Evolutionary conservation across 2,329 filamentous ascomycete genomes (phyloP).

Genomic region (Exophiala oligosperma): DNA sequence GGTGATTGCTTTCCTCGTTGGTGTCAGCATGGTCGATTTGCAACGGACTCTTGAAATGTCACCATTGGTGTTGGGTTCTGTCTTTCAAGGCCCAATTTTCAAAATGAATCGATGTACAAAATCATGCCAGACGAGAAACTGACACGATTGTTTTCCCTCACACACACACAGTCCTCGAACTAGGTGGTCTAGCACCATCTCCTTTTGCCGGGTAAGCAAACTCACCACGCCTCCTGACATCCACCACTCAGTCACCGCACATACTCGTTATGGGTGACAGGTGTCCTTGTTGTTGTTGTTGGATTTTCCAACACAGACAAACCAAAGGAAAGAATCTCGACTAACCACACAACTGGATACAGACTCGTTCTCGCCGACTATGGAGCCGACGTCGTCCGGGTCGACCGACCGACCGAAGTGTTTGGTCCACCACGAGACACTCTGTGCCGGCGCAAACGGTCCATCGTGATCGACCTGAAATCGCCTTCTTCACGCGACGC

Average conservation of each 20-base stretch:
- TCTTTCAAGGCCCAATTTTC: too few relatives aligned
- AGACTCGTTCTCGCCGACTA: slow-evolving; percentile 72
- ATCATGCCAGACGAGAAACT: too few relatives aligned
- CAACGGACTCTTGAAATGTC: too few relatives aligned
- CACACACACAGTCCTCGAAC: slow-evolving; percentile 64
- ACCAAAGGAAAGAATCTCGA: too few relatives aligned
- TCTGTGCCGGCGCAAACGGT: slow-evolving; percentile 48
- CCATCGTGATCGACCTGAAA: slow-evolving; percentile 64
- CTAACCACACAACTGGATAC: background rate
- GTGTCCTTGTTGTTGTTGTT: background rate
- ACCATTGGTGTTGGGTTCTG: too few relatives aligned
- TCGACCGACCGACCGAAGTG: slow-evolving; percentile 66
- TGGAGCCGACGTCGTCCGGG: slow-evolving; percentile 71
- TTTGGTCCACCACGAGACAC: slow-evolving; percentile 57
- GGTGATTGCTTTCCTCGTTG: too few relatives aligned
- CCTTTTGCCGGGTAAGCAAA: slow-evolving; percentile 18
- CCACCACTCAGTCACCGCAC: too few relatives aligned
- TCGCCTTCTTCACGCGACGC: slow-evolving; percentile 50
- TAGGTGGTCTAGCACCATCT: slow-evolving; percentile 64
- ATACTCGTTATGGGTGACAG: too few relatives aligned
- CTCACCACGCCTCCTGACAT: slow-evolving; percentile 39
- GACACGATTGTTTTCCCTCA: background rate
- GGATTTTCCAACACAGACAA: background rate
- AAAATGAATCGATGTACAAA: too few relatives aligned
- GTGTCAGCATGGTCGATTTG: too few relatives aligned